Conservation (phyloP, 1,139 yeast genomes). For the Suhomyces choctaworum region DNA sequence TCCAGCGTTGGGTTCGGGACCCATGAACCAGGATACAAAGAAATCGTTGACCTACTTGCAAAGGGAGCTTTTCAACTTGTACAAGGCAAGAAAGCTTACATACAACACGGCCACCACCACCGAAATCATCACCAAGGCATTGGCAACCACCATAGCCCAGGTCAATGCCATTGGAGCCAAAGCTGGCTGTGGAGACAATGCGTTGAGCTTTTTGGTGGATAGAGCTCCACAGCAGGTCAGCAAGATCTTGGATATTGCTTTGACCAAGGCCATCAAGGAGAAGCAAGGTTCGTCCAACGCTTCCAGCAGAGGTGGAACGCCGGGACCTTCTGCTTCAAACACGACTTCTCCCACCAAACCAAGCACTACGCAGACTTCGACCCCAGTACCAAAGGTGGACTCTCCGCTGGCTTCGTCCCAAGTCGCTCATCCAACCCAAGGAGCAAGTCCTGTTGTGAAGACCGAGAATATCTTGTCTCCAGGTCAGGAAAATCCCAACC, state of each 20-base stretch:
- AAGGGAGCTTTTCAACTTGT: constrained; percentile 66
- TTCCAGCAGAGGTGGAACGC: constrained; percentile 32
- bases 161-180: constrained; percentile 84
- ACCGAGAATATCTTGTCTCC: too few species aligned
- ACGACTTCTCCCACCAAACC: constrained; percentile 7
- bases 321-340: constrained; percentile 20
- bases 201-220: constrained; percentile 75
- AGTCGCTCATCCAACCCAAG: too few species aligned
- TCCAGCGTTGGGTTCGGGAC: constrained; percentile 15
- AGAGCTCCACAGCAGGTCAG: constrained; percentile 87
- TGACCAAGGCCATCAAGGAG: constrained; percentile 75
- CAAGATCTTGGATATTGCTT: constrained; percentile 77
- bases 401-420: too few species aligned
- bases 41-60: constrained; percentile 67
- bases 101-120: constrained; percentile 74
- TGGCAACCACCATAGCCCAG: constrained; percentile 90
- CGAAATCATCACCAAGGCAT: constrained; percentile 82
- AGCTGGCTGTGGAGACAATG: constrained; percentile 81
- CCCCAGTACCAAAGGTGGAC: background rate
- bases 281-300: constrained; percentile 33
- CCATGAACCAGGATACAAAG: constrained; percentile 57
- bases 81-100: constrained; percentile 65
- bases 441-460: too few species aligned
- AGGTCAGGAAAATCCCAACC: too few species aligned
- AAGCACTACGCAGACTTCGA: background rate